Evolutionary conservation across 2,329 filamentous ascomycete genomes (phyloP), one percentile per base, ranked within the genome.

Genomic region (Grosmannia serpens): DNA sequence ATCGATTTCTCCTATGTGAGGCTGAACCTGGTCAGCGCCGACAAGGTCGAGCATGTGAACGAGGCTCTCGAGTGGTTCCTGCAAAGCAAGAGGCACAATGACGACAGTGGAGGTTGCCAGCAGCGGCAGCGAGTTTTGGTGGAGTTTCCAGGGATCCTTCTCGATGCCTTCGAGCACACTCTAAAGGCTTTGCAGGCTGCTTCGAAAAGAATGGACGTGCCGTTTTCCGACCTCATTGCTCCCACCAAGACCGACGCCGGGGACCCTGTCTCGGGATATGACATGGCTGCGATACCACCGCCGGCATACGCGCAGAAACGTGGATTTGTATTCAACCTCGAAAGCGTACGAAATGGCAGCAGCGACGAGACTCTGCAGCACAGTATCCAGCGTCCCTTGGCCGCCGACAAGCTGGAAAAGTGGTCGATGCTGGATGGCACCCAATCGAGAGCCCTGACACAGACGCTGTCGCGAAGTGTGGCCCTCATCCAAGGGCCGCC

Each of bases 401-500:
- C 7, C 60, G 66, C 59, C 0, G 44, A 66, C 17, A 33, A 58
- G 4, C 64, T 77, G 3, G 60, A 64, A 4, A 51, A 66, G 0
- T 65, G 67, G 17, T 76, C 80, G 0, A 71, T 67, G 0, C 74
- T 88, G 0, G 84, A 88, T 62, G 58, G 64, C 1, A 76, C 74
- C 0, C 78, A 82, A 60, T 76, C 77, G 5, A 59, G 63, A 4
- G 81, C 83, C 1, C 67, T 87, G 0, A 62, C 85, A 0, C 70
- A 75, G 22, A 75, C 81, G 3, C 68, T 88, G 0, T 74, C 71
- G 0, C 73, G 76, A 1, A 74, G 75, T 38, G 67, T 87, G 10
- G 78, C 82, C 1, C 71, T 88, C 5, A 85, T 88, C 13, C 85
- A 89, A 70, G 86, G 86, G 0, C 86, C 86, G 0, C 86, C 86